Evolutionary conservation across 2,329 filamentous ascomycete genomes (phyloP), one percentile per base, ranked within the genome.

Genomic region (Thermochaetoides dissita): DNA sequence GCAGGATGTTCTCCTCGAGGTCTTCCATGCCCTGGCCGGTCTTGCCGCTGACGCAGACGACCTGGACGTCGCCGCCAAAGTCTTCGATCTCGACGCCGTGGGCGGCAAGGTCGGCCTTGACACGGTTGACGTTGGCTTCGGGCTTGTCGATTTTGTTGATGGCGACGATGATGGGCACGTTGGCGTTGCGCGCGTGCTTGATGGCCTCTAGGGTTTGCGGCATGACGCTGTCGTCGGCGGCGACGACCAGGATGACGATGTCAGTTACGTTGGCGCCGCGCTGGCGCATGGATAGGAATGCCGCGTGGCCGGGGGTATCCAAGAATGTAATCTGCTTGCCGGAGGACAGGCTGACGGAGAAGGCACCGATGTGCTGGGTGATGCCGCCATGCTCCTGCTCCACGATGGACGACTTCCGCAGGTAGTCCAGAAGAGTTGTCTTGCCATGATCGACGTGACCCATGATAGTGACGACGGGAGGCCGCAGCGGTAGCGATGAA

Each of bases 371-470:
- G 57, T 98, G 91, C 60, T 98, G 91, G 0, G 91, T 98, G 57
- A 98, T 98, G 32, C 91, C 91, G 48, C 91, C 91, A 57, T 95
- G 88, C 59, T 98, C 91, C 41, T 82, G 78, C 6, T 86, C 86
- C 35, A 81, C 93, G 36, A 98, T 78, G 6, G 87, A 95, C 1
- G 88, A 91, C 53, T 94, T 93, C 33, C 91, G 83, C 36, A 98
- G 68, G 64, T 81, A 96, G 58, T 98, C 91, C 8, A 98, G 69
- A 35, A 98, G 79, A 0, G 93, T 98, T 1, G 91, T 98, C 66
- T 98, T 98, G 41, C 91, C 91, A 59, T 98, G 91, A 58, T 98
- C 93, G 53, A 98, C 91, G 51, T 98, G 91, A 2, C 91, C 91
- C 93, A 98, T 98, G 56, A 98, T 98, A 0, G 93, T 96, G 34